Conservation (phyloP, 2,329 filamentous ascomycete species). For the Venturia asperata region DNA sequence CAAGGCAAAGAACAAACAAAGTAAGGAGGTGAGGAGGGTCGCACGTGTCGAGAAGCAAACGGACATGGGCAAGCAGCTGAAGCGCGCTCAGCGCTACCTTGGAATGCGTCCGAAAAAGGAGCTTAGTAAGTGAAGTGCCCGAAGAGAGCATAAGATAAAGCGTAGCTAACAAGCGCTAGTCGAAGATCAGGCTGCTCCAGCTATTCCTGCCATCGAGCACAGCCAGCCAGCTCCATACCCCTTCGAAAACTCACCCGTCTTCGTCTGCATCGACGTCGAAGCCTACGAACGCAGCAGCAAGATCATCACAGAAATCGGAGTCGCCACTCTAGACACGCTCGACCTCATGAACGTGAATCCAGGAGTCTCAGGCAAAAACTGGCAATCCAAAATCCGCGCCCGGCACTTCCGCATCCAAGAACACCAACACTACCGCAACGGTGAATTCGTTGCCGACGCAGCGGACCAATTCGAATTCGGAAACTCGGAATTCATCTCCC, state of each 20-base stretch:
- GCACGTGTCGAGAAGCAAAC: constrained; percentile 46
- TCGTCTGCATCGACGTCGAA: constrained; percentile 78
- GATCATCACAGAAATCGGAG: constrained; percentile 75
- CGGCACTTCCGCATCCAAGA: constrained; percentile 75
- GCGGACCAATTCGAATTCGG: constrained; percentile 71
- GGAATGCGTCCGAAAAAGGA: constrained; percentile 46
- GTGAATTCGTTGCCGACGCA: constrained; percentile 61
- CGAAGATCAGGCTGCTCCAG: constrained; percentile 19
- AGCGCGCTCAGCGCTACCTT: constrained; percentile 62
- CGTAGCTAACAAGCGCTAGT: background rate
- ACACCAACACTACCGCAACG: constrained; percentile 58
- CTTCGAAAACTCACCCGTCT: constrained; percentile 53
- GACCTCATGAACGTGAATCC: constrained; percentile 51
- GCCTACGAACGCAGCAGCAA: constrained; percentile 61
- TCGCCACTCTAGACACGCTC: constrained; percentile 70
- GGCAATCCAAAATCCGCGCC: constrained; percentile 59
- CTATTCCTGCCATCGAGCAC: constrained; percentile 37
- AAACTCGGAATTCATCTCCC: constrained; percentile 47
- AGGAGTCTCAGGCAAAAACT: constrained; percentile 55
- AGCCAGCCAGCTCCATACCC: constrained; percentile 39
- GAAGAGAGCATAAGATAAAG: background rate
- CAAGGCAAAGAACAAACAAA: constrained; percentile 39
- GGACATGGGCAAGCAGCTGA: constrained; percentile 49
- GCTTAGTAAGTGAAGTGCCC: background rate
- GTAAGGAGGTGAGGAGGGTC: constrained; percentile 44